phyloP scores from a whole-genome alignment of 805 yeast genomes.

The Myxozyma kluyveri region DNA sequence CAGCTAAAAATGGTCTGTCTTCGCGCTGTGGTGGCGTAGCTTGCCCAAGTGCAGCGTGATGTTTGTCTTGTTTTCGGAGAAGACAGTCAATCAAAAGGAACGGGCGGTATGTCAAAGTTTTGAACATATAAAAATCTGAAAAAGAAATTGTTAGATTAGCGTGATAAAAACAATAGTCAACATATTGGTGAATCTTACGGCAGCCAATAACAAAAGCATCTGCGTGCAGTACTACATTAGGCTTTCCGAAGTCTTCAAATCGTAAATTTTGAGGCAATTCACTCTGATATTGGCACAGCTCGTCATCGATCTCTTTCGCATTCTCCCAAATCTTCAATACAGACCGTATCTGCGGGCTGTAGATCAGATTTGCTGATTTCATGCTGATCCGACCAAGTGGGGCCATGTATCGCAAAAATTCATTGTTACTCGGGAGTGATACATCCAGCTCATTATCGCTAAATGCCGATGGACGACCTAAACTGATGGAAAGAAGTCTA shows the following conservation, averaged over 20 bases:
- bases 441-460: slow-evolving; percentile 20
- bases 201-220: slow-evolving; percentile 27
- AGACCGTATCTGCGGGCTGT: slow-evolving; percentile 17
- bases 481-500: slow-evolving; percentile 8
- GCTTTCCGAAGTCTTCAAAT: slow-evolving; percentile 27
- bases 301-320: slow-evolving; percentile 19
- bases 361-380: slow-evolving; percentile 20
- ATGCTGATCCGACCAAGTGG: slow-evolving; percentile 19
- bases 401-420: slow-evolving; percentile 25
- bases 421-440: slow-evolving; percentile 13
- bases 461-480: slow-evolving; percentile 28
- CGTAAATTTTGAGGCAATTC: slow-evolving; percentile 16
- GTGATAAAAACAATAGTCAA: background rate
- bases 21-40: slow-evolving; percentile 12
- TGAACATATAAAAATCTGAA: slow-evolving; percentile 22
- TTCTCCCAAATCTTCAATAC: slow-evolving; percentile 22
- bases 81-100: slow-evolving; percentile 22
- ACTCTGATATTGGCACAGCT: slow-evolving; percentile 8
- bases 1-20: slow-evolving; percentile 21
- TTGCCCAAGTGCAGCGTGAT: slow-evolving; percentile 6
- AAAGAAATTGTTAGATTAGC: background rate
- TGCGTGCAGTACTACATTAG: slow-evolving; percentile 22
- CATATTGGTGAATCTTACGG: slow-evolving; percentile 15
- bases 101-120: slow-evolving; percentile 28
- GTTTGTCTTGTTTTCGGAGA: slow-evolving; percentile 13